Percentiles rank a stretch among this genome's conserved stretches.
Evolutionary conservation across 2,329 filamentous ascomycete genomes (phyloP).

Genomic region (Colletotrichum liriopes): DNA sequence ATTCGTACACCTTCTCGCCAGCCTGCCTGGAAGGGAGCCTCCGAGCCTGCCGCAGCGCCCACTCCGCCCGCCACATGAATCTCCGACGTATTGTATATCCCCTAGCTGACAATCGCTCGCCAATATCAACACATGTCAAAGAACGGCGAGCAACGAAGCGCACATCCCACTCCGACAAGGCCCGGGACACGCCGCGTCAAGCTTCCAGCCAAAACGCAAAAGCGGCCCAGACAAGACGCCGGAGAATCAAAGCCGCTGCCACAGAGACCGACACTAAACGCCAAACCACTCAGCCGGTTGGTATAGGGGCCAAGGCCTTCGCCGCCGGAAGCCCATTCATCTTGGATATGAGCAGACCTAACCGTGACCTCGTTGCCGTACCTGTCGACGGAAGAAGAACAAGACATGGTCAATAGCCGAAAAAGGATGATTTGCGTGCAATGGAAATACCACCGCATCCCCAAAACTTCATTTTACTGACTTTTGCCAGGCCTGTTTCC

Average conservation of each 20-base stretch:
- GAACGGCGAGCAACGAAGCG: background rate
- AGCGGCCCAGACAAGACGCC: background rate
- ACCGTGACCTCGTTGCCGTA: background rate
- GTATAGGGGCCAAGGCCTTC: background rate
- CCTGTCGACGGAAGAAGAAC: background rate
- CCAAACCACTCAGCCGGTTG: background rate
- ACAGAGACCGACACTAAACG: background rate
- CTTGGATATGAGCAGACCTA: background rate
- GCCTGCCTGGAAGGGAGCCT: background rate
- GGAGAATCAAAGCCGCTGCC: background rate
- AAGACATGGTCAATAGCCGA: background rate
- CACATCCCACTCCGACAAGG: background rate
- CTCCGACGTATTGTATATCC: background rate
- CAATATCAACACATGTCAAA: background rate
- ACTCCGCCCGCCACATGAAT: background rate
- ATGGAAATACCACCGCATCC: background rate
- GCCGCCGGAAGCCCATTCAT: background rate
- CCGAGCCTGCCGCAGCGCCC: background rate
- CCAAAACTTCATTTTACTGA: background rate
- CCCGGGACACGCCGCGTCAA: background rate
- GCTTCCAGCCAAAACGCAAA: background rate
- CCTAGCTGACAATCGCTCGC: background rate
- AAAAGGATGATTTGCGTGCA: background rate
- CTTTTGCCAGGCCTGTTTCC: constrained; percentile 12
- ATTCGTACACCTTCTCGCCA: background rate